Base-by-base conservation (phyloP, 2,329 filamentous ascomycete species). In the Fusarium lyarnte region DNA sequence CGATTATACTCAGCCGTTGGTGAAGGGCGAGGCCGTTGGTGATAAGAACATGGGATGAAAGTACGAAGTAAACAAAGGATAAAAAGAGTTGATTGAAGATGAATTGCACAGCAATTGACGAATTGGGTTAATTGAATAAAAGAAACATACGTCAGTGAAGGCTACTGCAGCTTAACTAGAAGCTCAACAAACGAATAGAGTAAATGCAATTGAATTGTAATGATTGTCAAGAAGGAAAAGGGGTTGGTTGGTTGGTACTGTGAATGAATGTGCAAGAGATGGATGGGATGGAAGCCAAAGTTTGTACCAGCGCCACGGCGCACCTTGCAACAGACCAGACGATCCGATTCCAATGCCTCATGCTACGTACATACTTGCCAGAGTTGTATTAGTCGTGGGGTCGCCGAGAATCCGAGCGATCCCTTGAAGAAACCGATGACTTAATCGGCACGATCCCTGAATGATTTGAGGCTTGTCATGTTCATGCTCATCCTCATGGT, bases 401-500 rank as follows among this genome's bases (percentile, higher is more conserved):
- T 72, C 70, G 66, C 66, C 70, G 66, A 73, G 70, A 67, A 67
- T 33, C 70, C 70, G 70, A 71, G 66, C 70, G 66, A 69, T 69
- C 58, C 51, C 49, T 69, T 69, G 49, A 31, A 42, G 31, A 51
- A 45, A 17, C 21, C 45, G 25, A 69, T 69, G 66, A 69, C 66
- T 61, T 69, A 64, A 64, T 69, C 25, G 64, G 57, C 66, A 60
- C 54, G 53, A 65, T 62, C 59, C 58, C 70, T 69, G 57, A 27
- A 39, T 39, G 33, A 39, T n/a, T 10, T 38, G 42, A 38, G 57
- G 58, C 57, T 70, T 65, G 64, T 65, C 69, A 57, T 71, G 43
- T 33, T 58, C 63, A 57, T 72, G 58, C 46, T 64, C 42, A 49
- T 49, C 53, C 46, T 64, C 42, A 49, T 49, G 54, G 33, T 49